Base-by-base conservation (phyloP, 768 basidiomycete species). In the Leccinum sublutescens region DNA sequence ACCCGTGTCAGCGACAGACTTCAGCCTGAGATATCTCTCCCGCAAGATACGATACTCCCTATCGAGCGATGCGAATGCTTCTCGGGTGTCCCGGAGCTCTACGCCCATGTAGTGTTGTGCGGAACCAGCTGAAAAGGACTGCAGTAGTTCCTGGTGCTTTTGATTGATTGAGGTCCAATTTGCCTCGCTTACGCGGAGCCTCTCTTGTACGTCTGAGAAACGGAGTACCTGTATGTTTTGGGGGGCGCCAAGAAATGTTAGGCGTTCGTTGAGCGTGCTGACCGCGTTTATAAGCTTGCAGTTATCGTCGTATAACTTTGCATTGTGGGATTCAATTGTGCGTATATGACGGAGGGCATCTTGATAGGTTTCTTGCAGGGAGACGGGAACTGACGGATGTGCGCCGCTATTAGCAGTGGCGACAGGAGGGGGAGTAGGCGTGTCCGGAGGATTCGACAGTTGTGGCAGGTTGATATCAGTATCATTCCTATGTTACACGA, bases 381-480 rank as follows among this genome's bases (percentile, higher is more conserved):
- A 73, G 19, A 80, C 77, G 61, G 73, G 74, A 60, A 82, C 82
- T 4, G 73, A 64, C 23, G 81, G 72, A 62, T 78, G 82, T 12
- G 76, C 76, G 68, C 79, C 81, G 17, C 50, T 25, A 21, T 50
- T 50, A 10, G 21, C 34, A 14, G 43, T 17, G 21, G 9, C 25
- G 21, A 48, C 27, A 47, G 45, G 48, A 57, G 63, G 50, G 19
- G 55, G 53, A 7, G 51, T 55, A 8, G 60, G 63, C 2, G 59
- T 57, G 5, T 58, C 59, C 0, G 52, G 57, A 48, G 56, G 45
- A 45, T 57, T 56, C 5, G 58, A 49, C 3, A 11, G n/a, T 7
- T 45, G 55, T 17, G 48, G 48, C 14, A 59, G 58, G 48, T 31
- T 55, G 15, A 21, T 27, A 51, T 52, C 31, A 43, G 15, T 10